These are phyloP conservation scores for Penicillium rolfsii DNA, from an alignment of 2,329 filamentous ascomycete species.

Conservation along the genomic window DNA sequence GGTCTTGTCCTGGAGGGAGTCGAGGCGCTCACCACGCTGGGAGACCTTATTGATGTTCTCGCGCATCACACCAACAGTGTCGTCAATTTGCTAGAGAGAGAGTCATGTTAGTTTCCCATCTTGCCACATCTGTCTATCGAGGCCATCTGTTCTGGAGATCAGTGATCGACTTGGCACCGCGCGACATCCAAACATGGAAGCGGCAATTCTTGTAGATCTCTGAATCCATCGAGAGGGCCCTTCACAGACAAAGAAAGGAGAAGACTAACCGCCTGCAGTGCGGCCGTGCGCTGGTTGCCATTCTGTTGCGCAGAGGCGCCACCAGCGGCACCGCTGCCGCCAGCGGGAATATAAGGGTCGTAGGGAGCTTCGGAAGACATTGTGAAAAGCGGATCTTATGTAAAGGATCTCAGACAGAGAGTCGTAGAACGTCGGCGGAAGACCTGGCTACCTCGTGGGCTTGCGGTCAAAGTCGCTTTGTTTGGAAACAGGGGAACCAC, in stretches of 20 bases:
- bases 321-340: conserved; percentile 56
- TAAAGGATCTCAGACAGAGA: conserved; percentile 17
- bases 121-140: conserved; percentile 6
- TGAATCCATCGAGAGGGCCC: neutral
- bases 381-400: conserved; percentile 29
- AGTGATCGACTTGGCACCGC: conserved; percentile 1
- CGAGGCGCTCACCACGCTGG: conserved; percentile 85
- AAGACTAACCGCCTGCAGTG: conserved; percentile 80
- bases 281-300: conserved; percentile 69
- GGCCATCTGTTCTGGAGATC: neutral
- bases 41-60: conserved; percentile 98
- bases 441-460: conserved; percentile 15
- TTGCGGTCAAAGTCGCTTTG: conserved; percentile 25
- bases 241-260: conserved; percentile 23
- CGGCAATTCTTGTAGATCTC: neutral
- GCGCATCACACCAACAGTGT: conserved; percentile 91
- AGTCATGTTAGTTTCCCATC: conserved; percentile 25
- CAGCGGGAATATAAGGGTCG: conserved; percentile 84
- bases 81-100: conserved; percentile 83
- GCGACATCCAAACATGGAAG: neutral
- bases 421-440: conserved; percentile 15
- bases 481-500: conserved; percentile 22
- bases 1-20: conserved; percentile 87
- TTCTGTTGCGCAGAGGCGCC: conserved; percentile 54
- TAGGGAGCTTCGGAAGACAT: conserved; percentile 69